Evolutionary conservation across 805 yeast species (phyloP), one percentile per base, ranked within the genome.

Genomic region (Candida easanensis): DNA sequence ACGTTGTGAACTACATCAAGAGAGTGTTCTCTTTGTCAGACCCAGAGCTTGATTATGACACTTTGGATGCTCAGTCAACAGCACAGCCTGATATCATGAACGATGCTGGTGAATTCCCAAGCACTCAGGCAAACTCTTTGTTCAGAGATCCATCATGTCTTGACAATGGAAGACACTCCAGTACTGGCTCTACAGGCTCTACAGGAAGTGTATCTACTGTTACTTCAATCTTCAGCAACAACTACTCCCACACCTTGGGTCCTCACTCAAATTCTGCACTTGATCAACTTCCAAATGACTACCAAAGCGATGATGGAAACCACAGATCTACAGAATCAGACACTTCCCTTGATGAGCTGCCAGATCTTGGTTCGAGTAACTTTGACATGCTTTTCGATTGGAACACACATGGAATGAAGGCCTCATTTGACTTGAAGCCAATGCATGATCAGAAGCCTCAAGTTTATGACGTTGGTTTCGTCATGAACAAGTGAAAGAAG

Each of bases 311-410:
- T 14, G 36, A 15, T 5, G 37, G 23, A 3, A n/a, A 15, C 20
- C 33, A 39, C 15, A 35, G 21, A 18, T 18, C 36, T 11, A 22
- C 31, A 14, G 46, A 43, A 18, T 41, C 48, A 4, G 50, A 49
- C 30, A 41, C 51, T 5, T 50, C 53, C 2, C 23, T 46, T 22
- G 53, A 46, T 38, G 53, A 50, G 15, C 23, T 50, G 8, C 48
- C 54, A 21, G 49, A 39, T 13, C 19, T 50, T 25, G 35, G 35
- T 4, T 35, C 45, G 1, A 16, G 19, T 8, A 46, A 42, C 15
- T 30, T 50, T 31, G 51, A 50, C 22, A 19, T 50, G 30, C 15
- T 49, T 8, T 48, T 47, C 25, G 49, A 50, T 23, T 48, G 51
- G 51, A 48, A 44, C 33, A 25, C 31, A 3, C 31, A 19, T 16